Conservation (phyloP, 257 asterid species). For the Solanum sitiens region DNA sequence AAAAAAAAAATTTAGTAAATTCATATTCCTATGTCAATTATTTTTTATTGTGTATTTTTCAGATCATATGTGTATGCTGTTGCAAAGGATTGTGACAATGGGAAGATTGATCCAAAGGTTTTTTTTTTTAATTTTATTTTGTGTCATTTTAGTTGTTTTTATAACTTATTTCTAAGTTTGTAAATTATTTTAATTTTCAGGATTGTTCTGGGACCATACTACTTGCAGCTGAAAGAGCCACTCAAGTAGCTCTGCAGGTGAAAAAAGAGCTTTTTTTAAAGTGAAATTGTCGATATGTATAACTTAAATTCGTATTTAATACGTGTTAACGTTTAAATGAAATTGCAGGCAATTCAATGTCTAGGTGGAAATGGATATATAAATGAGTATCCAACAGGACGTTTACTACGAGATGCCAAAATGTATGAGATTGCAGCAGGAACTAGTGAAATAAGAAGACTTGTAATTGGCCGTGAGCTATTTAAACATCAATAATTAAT, state of each 20-base stretch:
- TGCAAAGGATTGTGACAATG: slow-evolving; percentile 88
- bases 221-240: slow-evolving; percentile 87
- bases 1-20: not conserved
- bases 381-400: slow-evolving; percentile 89
- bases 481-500: slow-evolving; percentile 42
- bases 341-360: slow-evolving; percentile 85
- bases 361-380: slow-evolving; percentile 95
- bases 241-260: slow-evolving; percentile 99
- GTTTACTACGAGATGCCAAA: slow-evolving; percentile 87
- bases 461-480: slow-evolving; percentile 79
- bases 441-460: slow-evolving; percentile 86
- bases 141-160: not conserved
- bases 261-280: not conserved
- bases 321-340: not conserved
- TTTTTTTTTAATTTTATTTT: not conserved
- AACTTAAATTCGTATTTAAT: not conserved
- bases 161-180: not conserved
- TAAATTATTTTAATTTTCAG: slow-evolving; percentile 17
- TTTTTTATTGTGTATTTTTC: not conserved
- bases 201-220: slow-evolving; percentile 96
- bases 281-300: not conserved
- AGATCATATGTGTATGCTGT: slow-evolving; percentile 94
- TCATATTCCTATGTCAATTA: not conserved
- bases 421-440: slow-evolving; percentile 96
- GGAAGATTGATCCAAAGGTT: slow-evolving; percentile 69